Evolutionary conservation across 2,329 filamentous ascomycete species (phyloP), one percentile per base, ranked within the genome.

Genomic region (Penicillium crustosum): DNA sequence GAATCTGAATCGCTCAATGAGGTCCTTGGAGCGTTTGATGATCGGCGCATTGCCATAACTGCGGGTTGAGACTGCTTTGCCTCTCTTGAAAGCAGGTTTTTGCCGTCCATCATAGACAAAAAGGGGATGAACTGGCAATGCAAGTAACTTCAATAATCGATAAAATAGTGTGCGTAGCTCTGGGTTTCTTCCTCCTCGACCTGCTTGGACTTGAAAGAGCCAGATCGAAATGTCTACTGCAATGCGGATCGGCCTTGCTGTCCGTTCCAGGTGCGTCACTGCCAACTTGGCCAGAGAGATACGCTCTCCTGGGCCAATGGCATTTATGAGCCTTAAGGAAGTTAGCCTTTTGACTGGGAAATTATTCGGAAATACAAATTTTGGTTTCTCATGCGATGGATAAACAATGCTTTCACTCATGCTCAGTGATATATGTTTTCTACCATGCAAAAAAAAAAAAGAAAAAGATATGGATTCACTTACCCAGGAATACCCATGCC

Each of bases 181-280:
- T 7, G 94, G 93, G 66, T 97, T 97, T 12, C 87, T 86, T 59
- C 94, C 94, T 47, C 93, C 91, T 78, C 87, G 86, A 19, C 90
- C 90, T 15, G 91, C 88, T 70, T 96, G 92, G 13, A 88, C 88
- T 70, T 99, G 94, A 70, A 96, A 97, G 44, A 96, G 89, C 94
- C 94, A 99, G 70, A 99, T 97, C 3, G 92, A 91, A 66, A 96
- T 89, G 72, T 99, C 94, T 63, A 99, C 89, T 39, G 94, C 94
- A 47, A 99, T 82, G 41, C 93, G 88, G 41, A 97, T 80, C 0
- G 93, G 93, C 2, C 88, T 83, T 25, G 84, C 83, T 12, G 85
- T 86, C 53, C 82, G 76, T 68, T 91, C 85, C 62, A 95, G 84
- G 65, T 90, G 88, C 48, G 92, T 85, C 45, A 92, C 82, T 31